Base-by-base conservation (phyloP, 2,329 filamentous ascomycete species). In the Fulvia fulva region DNA sequence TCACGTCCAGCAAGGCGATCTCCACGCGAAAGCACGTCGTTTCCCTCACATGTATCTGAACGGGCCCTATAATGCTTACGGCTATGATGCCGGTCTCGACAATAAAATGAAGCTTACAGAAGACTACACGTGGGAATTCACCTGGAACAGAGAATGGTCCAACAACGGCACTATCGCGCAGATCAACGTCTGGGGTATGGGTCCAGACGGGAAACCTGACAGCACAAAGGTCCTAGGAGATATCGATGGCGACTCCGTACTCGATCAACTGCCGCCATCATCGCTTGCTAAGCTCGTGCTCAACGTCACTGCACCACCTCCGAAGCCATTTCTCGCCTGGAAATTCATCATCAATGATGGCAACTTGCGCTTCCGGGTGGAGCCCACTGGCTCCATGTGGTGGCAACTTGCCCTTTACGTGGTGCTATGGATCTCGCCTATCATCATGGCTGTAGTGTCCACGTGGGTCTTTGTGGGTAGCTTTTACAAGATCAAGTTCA, bases 121-220 rank as follows among this genome's bases (percentile, higher is more conserved):
- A 1, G 65, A 69, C 21, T 75, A 82, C 53, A 69, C 72, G 3
- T 87, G 85, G 85, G 73, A 77, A 28, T 81, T 81, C 63, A 75
- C 81, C 55, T 82, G 85, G 57, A 81, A 85, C 77, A 76, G 79
- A 1, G 85, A 87, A 66, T 87, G 83, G 80, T 83, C 83, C 5
- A 58, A 56, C 22, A 52, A 51, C 25, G 59, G 59, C 77, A 78
- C 80, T 1, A 71, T 78, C 53, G 78, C 82, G 51, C 83, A 86
- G 63, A 73, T 86, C 59, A 87, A 86, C 63, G 76, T 85, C 3
- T 87, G 85, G 85, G 85, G 85, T 47, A 82, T 86, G 64, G 84
- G 86, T 67, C 79, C 81, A 0, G 80, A 86, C 68, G 83, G 83
- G 19, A 73, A 81, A 62, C 84, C 84, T 0, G 85, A 87, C 67